phyloP scores from a whole-genome alignment of 1,284 basidiomycete genomes.

The Bjerkandera adusta region DNA sequence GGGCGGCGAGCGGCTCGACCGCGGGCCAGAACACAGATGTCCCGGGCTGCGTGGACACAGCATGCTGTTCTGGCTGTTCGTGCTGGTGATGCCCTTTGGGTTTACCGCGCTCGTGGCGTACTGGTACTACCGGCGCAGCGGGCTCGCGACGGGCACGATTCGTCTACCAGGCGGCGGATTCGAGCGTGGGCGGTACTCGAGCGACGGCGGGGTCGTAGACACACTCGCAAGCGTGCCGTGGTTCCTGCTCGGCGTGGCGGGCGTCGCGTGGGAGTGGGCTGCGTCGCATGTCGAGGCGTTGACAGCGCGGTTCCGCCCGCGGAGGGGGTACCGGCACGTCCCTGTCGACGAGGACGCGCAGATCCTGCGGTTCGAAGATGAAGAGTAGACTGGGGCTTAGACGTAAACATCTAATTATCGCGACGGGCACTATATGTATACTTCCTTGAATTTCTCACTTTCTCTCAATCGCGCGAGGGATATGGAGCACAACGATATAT shows the following conservation, averaged over 20 bases:
- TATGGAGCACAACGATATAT: no score
- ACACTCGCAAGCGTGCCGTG: slow-evolving; percentile 85
- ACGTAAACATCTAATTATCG: no score
- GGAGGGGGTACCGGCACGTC: slow-evolving; percentile 77
- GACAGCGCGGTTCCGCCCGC: slow-evolving; percentile 41
- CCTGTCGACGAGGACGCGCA: slow-evolving; percentile 90
- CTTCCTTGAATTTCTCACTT: no score
- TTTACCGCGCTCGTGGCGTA: slow-evolving; percentile 74
- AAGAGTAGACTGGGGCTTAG: no score
- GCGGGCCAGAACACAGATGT: slow-evolving; percentile 70
- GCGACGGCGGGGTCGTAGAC: slow-evolving; percentile 52
- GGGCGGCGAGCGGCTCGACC: slow-evolving; percentile 73
- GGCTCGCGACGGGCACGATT: slow-evolving; percentile 72
- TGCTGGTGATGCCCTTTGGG: slow-evolving; percentile 72
- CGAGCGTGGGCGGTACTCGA: slow-evolving; percentile 39
- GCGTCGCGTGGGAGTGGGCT: slow-evolving; percentile 71
- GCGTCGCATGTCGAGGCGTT: slow-evolving; percentile 44
- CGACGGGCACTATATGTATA: no score
- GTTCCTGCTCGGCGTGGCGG: slow-evolving; percentile 77
- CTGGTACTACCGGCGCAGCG: slow-evolving; percentile 76
- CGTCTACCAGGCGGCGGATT: slow-evolving; percentile 66
- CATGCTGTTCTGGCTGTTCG: slow-evolving; percentile 78
- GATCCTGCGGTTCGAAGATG: slow-evolving; percentile 78
- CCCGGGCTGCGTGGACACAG: slow-evolving; percentile 75
- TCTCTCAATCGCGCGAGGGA: no score